A percentile compares a stretch with the other conserved stretches of the same genome.
Conservation (phyloP, 805 yeast species). For the Teunomyces tritomae region DNA sequence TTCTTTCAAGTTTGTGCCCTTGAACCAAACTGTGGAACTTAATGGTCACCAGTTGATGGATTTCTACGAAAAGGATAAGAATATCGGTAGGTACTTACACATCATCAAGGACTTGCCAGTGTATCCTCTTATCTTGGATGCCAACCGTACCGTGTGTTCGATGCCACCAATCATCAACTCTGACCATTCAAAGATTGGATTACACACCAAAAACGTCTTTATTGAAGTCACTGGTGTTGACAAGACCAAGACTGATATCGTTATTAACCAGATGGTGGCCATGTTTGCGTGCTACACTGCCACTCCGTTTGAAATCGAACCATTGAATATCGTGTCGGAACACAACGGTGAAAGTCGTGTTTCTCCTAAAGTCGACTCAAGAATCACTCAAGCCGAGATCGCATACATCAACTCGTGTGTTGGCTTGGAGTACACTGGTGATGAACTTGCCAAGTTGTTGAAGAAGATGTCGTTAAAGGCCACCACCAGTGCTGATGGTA, state of each 20-base stretch:
- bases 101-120: conserved; percentile 86
- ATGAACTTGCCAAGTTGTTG: conserved; percentile 66
- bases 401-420: conserved; percentile 88
- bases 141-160: conserved; percentile 74
- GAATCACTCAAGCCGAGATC: conserved; percentile 70
- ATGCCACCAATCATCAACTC: conserved; percentile 97
- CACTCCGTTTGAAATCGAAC: conserved; percentile 83
- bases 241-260: conserved; percentile 89
- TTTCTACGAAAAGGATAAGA: conserved; percentile 86
- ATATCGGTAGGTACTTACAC: conserved; percentile 83
- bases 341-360: conserved; percentile 76
- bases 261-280: conserved; percentile 86
- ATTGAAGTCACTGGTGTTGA: conserved; percentile 96
- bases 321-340: conserved; percentile 77
- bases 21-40: conserved; percentile 67
- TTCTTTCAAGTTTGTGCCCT: conserved; percentile 71
- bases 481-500: conserved; percentile 45
- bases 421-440: conserved; percentile 72
- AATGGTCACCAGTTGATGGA: conserved; percentile 80
- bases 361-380: conserved; percentile 69
- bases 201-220: conserved; percentile 83
- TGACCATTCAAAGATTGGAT: conserved; percentile 80
- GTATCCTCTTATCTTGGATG: conserved; percentile 85
- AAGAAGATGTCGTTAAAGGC: conserved; percentile 81
- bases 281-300: conserved; percentile 91